Conservation (phyloP, 2,329 filamentous ascomycete species). For the Sporothrix globosa region DNA sequence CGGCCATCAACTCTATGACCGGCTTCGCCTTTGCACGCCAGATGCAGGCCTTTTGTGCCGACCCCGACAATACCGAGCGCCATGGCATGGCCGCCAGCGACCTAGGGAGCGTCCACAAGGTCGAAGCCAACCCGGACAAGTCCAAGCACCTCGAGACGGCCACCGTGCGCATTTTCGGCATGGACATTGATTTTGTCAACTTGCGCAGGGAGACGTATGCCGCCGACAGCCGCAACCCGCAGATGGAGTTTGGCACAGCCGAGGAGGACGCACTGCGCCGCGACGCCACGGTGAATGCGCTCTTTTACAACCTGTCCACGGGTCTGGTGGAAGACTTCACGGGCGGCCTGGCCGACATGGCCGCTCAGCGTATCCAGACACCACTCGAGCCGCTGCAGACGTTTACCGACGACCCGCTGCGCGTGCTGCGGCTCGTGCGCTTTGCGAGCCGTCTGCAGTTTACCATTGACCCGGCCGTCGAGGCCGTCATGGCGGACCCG, state of each 20-base stretch:
- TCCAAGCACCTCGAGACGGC: slow-evolving; percentile 95
- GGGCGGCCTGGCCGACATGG: slow-evolving; percentile 75
- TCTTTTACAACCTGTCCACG: slow-evolving; percentile 92
- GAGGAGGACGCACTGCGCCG: slow-evolving; percentile 86
- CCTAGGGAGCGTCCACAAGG: slow-evolving; percentile 80
- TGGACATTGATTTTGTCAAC: slow-evolving; percentile 94
- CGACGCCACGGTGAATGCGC: slow-evolving; percentile 91
- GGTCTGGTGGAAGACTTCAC: slow-evolving; percentile 83
- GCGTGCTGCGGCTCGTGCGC: slow-evolving; percentile 82
- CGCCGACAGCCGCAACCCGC: slow-evolving; percentile 84
- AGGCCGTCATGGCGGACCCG: slow-evolving; percentile 74
- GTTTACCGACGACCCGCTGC: slow-evolving; percentile 89
- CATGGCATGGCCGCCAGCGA: slow-evolving; percentile 62
- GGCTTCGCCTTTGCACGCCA: slow-evolving; percentile 73
- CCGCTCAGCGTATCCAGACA: slow-evolving; percentile 73
- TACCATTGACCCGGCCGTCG: slow-evolving; percentile 69
- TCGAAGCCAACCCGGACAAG: slow-evolving; percentile 90
- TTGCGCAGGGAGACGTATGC: slow-evolving; percentile 88
- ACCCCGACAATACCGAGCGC: slow-evolving; percentile 61
- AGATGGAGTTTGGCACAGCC: slow-evolving; percentile 91
- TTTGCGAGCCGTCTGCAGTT: slow-evolving; percentile 88
- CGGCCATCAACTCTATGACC: slow-evolving; percentile 84
- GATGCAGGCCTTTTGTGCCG: slow-evolving; percentile 69
- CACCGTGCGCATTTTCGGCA: slow-evolving; percentile 79
- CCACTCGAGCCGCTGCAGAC: slow-evolving; percentile 87